Evolutionary conservation across 192 early-diverging fungal species (phyloP).

Genomic region (Coemansia sp.): DNA sequence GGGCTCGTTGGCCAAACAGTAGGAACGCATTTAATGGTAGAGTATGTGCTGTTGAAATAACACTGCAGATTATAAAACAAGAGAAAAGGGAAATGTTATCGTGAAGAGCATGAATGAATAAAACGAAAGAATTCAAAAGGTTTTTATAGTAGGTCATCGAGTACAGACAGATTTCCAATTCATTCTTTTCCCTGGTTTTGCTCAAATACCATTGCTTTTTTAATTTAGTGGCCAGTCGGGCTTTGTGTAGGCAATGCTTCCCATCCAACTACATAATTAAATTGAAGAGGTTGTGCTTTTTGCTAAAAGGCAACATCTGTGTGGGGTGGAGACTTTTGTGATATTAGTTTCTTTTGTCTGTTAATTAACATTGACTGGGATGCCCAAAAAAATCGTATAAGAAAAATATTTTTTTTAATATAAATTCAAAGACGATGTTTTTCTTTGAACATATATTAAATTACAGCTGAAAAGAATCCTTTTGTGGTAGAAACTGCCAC

Average conservation of each 20-base stretch:
- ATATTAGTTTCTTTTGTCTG: neutral
- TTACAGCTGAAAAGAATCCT: no score
- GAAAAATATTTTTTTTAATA: neutral
- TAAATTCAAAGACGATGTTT: neutral
- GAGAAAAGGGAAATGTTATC: neutral
- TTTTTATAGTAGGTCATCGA: neutral
- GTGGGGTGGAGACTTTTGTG: neutral
- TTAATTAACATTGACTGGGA: neutral
- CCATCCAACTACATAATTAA: no score
- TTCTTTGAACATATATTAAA: neutral
- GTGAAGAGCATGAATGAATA: neutral
- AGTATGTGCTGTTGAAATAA: neutral
- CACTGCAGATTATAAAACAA: no score
- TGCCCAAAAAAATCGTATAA: no score
- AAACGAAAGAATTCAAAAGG: neutral
- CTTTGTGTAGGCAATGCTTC: no score
- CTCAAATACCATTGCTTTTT: neutral
- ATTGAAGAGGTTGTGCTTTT: no score
- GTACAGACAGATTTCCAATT: neutral
- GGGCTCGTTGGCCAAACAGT: conserved; percentile 8
- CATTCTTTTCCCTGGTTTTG: no score
- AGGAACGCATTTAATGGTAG: neutral
- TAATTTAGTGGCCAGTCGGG: neutral
- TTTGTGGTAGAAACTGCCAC: no score
- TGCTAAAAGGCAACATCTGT: no score